phyloP scores from a whole-genome alignment of 306 rosid species.

The Datisca glomerata region DNA sequence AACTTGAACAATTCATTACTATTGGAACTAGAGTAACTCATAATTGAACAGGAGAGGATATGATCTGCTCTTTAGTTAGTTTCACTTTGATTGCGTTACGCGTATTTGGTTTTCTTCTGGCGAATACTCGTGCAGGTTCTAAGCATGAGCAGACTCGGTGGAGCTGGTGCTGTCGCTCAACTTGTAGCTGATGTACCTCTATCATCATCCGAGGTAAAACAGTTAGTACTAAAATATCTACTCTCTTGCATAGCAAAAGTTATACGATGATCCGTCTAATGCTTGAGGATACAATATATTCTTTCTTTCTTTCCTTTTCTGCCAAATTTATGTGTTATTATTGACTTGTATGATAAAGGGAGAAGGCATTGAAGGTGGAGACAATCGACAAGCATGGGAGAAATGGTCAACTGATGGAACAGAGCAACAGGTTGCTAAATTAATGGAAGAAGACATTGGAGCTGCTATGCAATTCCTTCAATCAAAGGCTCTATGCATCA shows the following conservation, averaged over 20 bases:
- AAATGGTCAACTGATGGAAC: slow-evolving; percentile 97
- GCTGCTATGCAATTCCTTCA: slow-evolving; percentile 98
- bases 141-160: slow-evolving; percentile 97
- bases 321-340: background rate
- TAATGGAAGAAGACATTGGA: slow-evolving; percentile 98
- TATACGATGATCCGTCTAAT: too few species aligned
- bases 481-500: slow-evolving; percentile 93
- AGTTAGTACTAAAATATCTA: background rate
- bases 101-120: background rate
- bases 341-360: slow-evolving; percentile 27
- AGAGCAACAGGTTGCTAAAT: slow-evolving; percentile 87
- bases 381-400: slow-evolving; percentile 63
- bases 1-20: too few species aligned
- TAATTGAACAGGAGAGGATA: background rate
- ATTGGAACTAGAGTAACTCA: too few species aligned
- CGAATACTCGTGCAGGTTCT: slow-evolving; percentile 38
- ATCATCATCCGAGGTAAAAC: slow-evolving; percentile 46
- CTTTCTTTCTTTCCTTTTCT: background rate
- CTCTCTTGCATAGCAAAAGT: too few species aligned
- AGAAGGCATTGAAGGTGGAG: slow-evolving; percentile 49
- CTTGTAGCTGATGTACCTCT: slow-evolving; percentile 92
- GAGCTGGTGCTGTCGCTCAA: slow-evolving; percentile 96
- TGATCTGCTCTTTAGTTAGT: background rate
- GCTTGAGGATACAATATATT: too few species aligned
- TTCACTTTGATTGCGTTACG: background rate